phyloP scores from a whole-genome alignment of 768 basidiomycete genomes.

The Tephrocybe sp. region DNA sequence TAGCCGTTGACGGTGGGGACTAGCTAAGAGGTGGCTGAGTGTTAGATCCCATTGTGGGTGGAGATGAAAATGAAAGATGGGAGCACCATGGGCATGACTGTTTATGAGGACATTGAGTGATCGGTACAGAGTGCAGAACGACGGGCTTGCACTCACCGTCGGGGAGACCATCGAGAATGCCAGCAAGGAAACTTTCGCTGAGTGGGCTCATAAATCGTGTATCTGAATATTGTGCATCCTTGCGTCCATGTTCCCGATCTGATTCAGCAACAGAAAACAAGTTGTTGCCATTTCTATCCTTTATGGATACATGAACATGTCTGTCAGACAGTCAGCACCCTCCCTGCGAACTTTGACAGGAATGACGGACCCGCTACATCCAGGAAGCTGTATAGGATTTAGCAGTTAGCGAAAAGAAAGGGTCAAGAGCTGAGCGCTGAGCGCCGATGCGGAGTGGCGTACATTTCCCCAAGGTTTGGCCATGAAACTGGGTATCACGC shows the following conservation, averaged over 20 bases:
- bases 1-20: conserved; percentile 96
- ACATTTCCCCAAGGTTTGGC: conserved; percentile 96
- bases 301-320: conserved; percentile 90
- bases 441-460: conserved; percentile 23
- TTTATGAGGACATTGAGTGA: background rate
- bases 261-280: conserved; percentile 70
- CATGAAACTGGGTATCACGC: conserved; percentile 95
- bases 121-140: background rate
- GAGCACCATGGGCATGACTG: conserved; percentile 78
- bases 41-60: background rate
- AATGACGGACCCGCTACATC: conserved; percentile 78
- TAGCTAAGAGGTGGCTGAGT: conserved; percentile 36
- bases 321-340: conserved; percentile 30
- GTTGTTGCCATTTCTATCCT: conserved; percentile 66
- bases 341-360: background rate
- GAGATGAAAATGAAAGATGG: background rate
- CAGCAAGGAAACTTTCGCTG: conserved; percentile 94
- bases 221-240: conserved; percentile 73
- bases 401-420: background rate
- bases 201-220: conserved; percentile 80
- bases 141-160: conserved; percentile 56
- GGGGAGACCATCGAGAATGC: conserved; percentile 82
- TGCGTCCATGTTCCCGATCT: conserved; percentile 61
- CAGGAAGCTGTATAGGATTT: conserved; percentile 64
- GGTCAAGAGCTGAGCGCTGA: background rate